These are phyloP conservation scores for Colletotrichum eremochloae DNA, from an alignment of 2,329 filamentous ascomycete genomes.

Conservation along the genomic window DNA sequence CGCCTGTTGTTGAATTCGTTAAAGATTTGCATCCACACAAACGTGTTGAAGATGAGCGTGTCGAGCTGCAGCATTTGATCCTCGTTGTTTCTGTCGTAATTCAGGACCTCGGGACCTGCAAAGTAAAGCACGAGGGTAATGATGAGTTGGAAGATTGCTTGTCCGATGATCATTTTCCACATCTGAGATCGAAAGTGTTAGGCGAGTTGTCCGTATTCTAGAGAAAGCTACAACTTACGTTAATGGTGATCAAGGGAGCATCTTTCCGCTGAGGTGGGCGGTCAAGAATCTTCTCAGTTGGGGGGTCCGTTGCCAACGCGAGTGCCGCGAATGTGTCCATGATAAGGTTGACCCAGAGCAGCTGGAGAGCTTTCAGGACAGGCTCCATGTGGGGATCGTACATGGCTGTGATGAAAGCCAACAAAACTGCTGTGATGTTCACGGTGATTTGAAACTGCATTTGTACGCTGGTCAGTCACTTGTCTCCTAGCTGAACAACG, in stretches of 20 bases:
- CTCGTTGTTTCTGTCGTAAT: slow-evolving; percentile 18
- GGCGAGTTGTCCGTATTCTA: neutral
- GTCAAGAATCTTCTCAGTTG: slow-evolving; percentile 50
- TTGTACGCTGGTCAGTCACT: slow-evolving; percentile 9
- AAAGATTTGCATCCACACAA: slow-evolving; percentile 87
- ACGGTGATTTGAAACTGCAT: slow-evolving; percentile 70
- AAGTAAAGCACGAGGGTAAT: slow-evolving; percentile 59
- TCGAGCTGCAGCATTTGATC: slow-evolving; percentile 57
- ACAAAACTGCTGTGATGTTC: slow-evolving; percentile 71
- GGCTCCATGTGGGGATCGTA: slow-evolving; percentile 62
- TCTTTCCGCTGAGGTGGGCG: slow-evolving; percentile 61
- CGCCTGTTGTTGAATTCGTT: slow-evolving; percentile 76
- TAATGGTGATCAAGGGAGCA: slow-evolving; percentile 22
- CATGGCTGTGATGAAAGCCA: slow-evolving; percentile 71
- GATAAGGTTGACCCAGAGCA: slow-evolving; percentile 74
- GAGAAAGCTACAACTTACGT: slow-evolving; percentile 45
- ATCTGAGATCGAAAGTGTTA: neutral
- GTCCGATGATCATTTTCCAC: slow-evolving; percentile 76
- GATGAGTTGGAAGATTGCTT: slow-evolving; percentile 71
- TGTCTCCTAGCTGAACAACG: neutral
- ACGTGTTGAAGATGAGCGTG: slow-evolving; percentile 86
- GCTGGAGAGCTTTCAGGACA: slow-evolving; percentile 70
- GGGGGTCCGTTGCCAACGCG: slow-evolving; percentile 56
- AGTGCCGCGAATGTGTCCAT: slow-evolving; percentile 73
- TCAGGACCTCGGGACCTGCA: slow-evolving; percentile 23